Conservation (phyloP, 148 eudicot species). For the Vaccinium corymbosum region DNA sequence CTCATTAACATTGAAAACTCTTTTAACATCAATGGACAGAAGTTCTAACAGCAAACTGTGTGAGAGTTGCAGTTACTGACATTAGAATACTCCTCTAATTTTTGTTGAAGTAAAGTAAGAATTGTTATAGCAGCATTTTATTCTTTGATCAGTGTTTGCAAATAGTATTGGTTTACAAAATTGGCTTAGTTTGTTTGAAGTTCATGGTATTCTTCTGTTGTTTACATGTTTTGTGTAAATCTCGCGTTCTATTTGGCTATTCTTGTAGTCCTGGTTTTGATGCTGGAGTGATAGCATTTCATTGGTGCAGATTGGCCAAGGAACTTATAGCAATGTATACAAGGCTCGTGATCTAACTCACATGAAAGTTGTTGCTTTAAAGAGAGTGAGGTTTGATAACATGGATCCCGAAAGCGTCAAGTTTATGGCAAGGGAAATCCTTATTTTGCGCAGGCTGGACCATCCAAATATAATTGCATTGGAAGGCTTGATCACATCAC, state of each 20-base stretch:
- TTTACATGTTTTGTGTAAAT: neutral
- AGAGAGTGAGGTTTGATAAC: constrained; percentile 83
- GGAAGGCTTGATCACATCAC: constrained; percentile 71
- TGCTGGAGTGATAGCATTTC: constrained; percentile 25
- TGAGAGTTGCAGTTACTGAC: neutral
- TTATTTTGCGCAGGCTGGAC: constrained; percentile 79
- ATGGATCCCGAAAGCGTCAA: constrained; percentile 76
- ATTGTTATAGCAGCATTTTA: neutral
- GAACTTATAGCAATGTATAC: constrained; percentile 91
- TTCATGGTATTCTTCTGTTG: neutral
- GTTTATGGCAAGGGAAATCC: constrained; percentile 91
- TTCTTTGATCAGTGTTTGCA: neutral
- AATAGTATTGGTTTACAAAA: neutral
- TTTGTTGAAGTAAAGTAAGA: neutral
- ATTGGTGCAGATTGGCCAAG: constrained; percentile 88
- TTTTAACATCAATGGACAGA: neutral
- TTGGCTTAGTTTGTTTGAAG: constrained; percentile 3
- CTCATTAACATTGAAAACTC: neutral
- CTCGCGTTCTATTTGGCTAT: neutral
- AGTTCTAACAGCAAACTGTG: constrained; percentile 2
- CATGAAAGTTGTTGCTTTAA: constrained; percentile 71
- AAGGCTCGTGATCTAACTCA: constrained; percentile 69
- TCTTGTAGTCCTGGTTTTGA: constrained; percentile 18
- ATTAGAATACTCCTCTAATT: neutral
- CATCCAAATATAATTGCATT: constrained; percentile 79